These are phyloP conservation scores for Beta macrorhiza DNA, from an alignment of 179 eudicot genomes.

Conservation along the genomic window DNA sequence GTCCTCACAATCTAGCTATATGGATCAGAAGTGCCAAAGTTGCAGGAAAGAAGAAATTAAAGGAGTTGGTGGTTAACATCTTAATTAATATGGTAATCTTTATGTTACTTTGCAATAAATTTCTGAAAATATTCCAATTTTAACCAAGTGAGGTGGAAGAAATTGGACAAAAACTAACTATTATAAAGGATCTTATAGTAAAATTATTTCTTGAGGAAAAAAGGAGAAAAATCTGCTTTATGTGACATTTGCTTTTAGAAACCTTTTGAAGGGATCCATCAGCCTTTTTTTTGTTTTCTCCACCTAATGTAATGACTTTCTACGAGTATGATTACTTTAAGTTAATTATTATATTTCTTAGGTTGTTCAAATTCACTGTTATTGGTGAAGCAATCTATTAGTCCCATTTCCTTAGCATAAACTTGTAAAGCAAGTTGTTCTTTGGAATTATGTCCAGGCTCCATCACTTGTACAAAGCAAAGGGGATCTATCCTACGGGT, in stretches of 20 bases:
- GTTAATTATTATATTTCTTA: not conserved
- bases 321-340: not conserved
- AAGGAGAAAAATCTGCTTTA: not conserved
- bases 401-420: slow-evolving; percentile 21
- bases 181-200: not conserved
- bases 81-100: not conserved
- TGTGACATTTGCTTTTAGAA: slow-evolving; percentile 14
- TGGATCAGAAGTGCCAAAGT: slow-evolving; percentile 13
- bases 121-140: not conserved
- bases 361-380: not conserved
- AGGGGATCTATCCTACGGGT: slow-evolving; percentile 8
- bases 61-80: slow-evolving; percentile 10
- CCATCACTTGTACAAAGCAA: slow-evolving; percentile 8
- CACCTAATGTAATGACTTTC: slow-evolving; percentile 42
- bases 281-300: not conserved
- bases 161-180: not conserved
- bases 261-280: not conserved
- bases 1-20: slow-evolving; percentile 2
- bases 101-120: no score
- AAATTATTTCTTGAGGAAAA: not conserved
- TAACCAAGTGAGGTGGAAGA: no score
- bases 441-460: slow-evolving; percentile 1
- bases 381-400: slow-evolving; percentile 11
- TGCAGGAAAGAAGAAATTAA: not conserved
- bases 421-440: slow-evolving; percentile 2